Evolutionary conservation across 495 filamentous ascomycete genomes (phyloP), one percentile per base, ranked within the genome.

Genomic region (Annulohypoxylon maeteangense): DNA sequence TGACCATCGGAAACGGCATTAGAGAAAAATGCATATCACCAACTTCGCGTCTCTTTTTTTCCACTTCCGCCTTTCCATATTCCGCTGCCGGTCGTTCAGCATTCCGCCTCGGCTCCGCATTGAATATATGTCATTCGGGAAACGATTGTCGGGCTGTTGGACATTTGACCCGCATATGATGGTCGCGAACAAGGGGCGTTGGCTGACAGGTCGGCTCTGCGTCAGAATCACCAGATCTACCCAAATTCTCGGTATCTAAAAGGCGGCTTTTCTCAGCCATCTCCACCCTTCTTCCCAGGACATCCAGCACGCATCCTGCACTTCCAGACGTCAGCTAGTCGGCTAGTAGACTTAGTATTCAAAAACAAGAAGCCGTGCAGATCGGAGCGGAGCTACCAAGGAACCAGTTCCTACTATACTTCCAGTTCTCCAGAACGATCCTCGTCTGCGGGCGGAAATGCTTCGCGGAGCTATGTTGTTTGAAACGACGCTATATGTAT

Each of bases 161-260:
- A 61, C 38, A 59, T 48, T 48, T n/a, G 62, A 32, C 62, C 58
- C 58, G 58, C 68, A 58, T 67, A 59, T 36, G 25, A n/a, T 47
- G 18, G 20, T 59, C 31, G 34, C 22, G 31, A 48, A 42, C 8
- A 25, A 11, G 22, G 47, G 11, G 45, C 18, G 47, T 38, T 29
- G 31, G 42, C 14, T 45, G 27, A 12, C 25, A 31, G 65, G 12
- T 51, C 42, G n/a, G 20, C 11, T 12, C 45, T 62, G 50, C 66
- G 58, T 68, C 51, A 68, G 38, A 55, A 36, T 45, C 27, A 31
- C 66, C 42, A 68, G 58, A 44, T 44, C 40, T 34, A 58, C 34
- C 50, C 32, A 48, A 22, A 25, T 42, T n/a, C 25, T 69, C 31
- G 51, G 44, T 59, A 47, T 23, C 47, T 29, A 29, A 29, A 51